Percentiles rank a stretch among this genome's conserved stretches.
Conservation (phyloP, 352 stramenopile genomes). For the Saprolegnia diclina region DNA sequence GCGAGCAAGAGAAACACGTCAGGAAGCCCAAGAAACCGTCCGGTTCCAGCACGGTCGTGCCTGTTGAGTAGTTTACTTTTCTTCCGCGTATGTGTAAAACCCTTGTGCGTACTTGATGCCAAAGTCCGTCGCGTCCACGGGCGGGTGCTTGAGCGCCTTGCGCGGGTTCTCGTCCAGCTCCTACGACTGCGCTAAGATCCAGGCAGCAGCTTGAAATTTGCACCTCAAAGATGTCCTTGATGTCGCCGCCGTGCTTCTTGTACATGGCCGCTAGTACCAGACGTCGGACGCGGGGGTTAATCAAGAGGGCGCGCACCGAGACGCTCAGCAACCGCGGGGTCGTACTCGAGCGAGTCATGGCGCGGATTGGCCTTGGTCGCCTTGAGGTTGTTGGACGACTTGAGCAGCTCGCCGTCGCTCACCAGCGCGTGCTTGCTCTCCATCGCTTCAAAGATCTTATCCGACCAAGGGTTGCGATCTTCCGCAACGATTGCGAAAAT, state of each 20-base stretch:
- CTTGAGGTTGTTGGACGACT: slow-evolving; percentile 57
- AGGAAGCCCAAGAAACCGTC: background rate
- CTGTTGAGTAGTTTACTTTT: slow-evolving; percentile 42
- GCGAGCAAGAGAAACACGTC: background rate
- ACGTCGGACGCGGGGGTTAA: background rate
- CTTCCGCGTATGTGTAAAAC: slow-evolving; percentile 78
- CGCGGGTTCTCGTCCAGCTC: slow-evolving; percentile 70
- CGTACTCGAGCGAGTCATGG: slow-evolving; percentile 66
- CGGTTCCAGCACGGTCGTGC: background rate
- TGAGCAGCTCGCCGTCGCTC: slow-evolving; percentile 52
- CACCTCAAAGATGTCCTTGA: slow-evolving; percentile 64
- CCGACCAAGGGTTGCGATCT: background rate
- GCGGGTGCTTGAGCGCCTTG: slow-evolving; percentile 72
- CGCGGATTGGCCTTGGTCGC: slow-evolving; percentile 59
- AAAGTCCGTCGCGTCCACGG: slow-evolving; percentile 53
- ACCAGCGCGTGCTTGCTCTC: slow-evolving; percentile 50
- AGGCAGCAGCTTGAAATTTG: background rate
- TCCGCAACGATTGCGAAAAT: no score
- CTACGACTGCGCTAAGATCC: slow-evolving; percentile 18
- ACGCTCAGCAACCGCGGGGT: slow-evolving; percentile 46
- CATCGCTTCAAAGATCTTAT: slow-evolving; percentile 33
- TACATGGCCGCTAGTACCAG: slow-evolving; percentile 40
- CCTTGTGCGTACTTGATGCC: slow-evolving; percentile 75
- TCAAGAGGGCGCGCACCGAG: slow-evolving; percentile 31
- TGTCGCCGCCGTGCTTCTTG: slow-evolving; percentile 54